Conservation (phyloP, 2,329 filamentous ascomycete species). For the Colletotrichum truncatum region DNA sequence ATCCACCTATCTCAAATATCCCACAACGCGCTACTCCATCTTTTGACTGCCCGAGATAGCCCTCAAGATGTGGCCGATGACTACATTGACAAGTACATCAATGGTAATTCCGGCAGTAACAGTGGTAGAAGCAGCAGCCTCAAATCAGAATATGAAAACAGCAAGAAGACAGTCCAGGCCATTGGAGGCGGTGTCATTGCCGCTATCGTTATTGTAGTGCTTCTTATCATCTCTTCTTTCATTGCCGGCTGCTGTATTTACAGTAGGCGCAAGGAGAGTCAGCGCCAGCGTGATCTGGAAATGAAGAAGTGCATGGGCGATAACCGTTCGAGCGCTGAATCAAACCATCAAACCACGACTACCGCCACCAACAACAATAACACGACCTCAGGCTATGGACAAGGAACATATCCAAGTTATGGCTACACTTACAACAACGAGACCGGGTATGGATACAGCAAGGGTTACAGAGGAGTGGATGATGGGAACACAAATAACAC, state of each 20-base stretch:
- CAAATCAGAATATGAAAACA: background rate
- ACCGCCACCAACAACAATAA: background rate
- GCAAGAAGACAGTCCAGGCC: background rate
- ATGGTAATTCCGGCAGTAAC: background rate
- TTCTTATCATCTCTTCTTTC: background rate
- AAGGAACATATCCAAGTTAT: background rate
- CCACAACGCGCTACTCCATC: background rate
- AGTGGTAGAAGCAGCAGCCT: background rate
- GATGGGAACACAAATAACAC: background rate
- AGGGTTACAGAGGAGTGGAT: background rate
- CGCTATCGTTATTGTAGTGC: background rate
- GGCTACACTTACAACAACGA: background rate
- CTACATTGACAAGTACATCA: background rate
- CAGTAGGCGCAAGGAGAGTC: background rate
- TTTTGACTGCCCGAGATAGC: background rate
- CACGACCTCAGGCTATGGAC: background rate
- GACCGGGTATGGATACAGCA: background rate
- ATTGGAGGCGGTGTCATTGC: slow-evolving; percentile 12
- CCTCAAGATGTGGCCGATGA: background rate
- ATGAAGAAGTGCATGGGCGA: slow-evolving; percentile 13
- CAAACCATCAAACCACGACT: background rate
- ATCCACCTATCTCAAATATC: background rate
- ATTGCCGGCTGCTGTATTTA: background rate
- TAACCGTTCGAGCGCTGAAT: background rate
- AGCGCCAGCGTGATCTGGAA: background rate